Percentiles rank a stretch among this genome's conserved stretches.
phyloP scores from a whole-genome alignment of 305 asterid genomes.

The Solanum hybrid region DNA sequence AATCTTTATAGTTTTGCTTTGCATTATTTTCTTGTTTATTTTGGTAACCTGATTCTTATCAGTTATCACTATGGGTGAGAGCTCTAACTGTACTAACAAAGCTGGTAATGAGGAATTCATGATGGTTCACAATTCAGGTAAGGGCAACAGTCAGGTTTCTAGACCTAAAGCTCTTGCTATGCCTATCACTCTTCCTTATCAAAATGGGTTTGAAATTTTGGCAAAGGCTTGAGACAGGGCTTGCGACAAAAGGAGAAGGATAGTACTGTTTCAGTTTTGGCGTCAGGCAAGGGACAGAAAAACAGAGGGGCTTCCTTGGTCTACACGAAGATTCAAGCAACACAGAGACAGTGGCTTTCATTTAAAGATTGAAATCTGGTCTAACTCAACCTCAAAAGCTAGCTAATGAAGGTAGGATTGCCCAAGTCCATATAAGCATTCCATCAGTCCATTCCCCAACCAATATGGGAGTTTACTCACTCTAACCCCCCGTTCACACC shows the following conservation, averaged over 20 bases:
- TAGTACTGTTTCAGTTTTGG: background rate
- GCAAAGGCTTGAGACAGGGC: background rate
- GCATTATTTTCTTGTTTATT: background rate
- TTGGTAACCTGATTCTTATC: background rate
- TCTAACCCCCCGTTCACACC: background rate
- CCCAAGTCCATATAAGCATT: background rate
- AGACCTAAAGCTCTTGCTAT: background rate
- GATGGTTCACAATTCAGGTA: background rate
- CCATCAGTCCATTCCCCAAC: background rate
- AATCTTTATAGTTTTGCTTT: too few species aligned
- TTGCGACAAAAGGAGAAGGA: background rate
- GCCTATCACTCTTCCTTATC: background rate
- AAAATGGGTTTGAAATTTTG: background rate
- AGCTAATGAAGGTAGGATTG: background rate
- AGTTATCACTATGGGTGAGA: background rate
- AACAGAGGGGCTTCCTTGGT: background rate
- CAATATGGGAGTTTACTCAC: background rate
- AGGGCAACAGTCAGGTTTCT: background rate
- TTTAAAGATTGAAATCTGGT: background rate
- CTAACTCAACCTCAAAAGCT: background rate
- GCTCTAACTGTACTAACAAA: background rate
- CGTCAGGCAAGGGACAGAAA: background rate
- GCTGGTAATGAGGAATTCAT: background rate
- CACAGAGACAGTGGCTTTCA: background rate
- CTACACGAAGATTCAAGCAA: background rate